Percentiles rank a stretch among this genome's conserved stretches.
These are phyloP conservation scores for Moringa oleifera DNA, from an alignment of 345 rosid species.

Conservation along the genomic window DNA sequence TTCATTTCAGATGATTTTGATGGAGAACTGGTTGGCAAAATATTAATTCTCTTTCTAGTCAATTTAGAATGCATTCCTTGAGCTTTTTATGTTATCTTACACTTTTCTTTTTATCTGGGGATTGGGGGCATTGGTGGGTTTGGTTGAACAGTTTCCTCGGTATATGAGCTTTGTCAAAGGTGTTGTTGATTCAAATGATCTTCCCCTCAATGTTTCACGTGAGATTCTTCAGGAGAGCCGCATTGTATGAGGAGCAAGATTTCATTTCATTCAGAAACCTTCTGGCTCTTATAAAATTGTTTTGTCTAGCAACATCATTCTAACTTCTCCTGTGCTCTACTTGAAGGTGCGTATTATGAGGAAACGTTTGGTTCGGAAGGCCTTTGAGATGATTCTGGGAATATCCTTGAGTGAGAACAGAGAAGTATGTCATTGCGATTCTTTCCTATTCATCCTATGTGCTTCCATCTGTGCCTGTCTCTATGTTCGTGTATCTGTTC, in stretches of 20 bases:
- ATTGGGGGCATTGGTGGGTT: slow-evolving; percentile 4
- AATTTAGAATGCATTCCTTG: neutral
- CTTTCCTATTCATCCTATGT: neutral
- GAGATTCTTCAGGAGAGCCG: slow-evolving; percentile 99
- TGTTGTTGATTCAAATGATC: slow-evolving; percentile 96
- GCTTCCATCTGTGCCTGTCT: too few relatives aligned
- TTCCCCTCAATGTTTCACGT: slow-evolving; percentile 93
- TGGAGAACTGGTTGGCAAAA: slow-evolving; percentile 80
- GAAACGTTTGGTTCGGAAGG: slow-evolving; percentile 87
- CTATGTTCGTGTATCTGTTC: neutral
- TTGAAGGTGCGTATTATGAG: slow-evolving; percentile 86
- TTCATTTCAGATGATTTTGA: slow-evolving; percentile 98
- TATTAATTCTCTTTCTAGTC: slow-evolving; percentile 3
- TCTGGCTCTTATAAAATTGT: too few relatives aligned
- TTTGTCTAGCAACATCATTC: neutral
- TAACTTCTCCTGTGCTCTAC: slow-evolving; percentile 15
- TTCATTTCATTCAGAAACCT: neutral
- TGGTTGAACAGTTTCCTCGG: slow-evolving; percentile 68
- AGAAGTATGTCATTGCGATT: slow-evolving; percentile 42
- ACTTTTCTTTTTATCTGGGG: neutral
- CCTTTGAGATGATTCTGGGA: slow-evolving; percentile 94
- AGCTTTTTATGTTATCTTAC: neutral
- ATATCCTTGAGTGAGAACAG: slow-evolving; percentile 85
- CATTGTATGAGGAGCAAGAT: slow-evolving; percentile 41
- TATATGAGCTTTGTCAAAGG: slow-evolving; percentile 95